Conservation (phyloP, 176 grass and related monocot species). For the Thinopyrum elongatum region DNA sequence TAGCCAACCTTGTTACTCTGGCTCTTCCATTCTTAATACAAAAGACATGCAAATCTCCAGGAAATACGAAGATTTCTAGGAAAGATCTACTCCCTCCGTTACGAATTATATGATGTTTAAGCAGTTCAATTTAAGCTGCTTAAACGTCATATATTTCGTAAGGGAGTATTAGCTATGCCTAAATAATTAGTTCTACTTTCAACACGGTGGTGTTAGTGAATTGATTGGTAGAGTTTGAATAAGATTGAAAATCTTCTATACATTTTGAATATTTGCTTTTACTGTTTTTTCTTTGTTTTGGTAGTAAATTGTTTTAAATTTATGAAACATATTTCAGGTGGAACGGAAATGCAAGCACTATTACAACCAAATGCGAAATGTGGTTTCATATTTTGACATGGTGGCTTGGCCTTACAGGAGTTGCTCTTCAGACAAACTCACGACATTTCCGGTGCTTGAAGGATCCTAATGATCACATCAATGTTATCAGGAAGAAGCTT, state of each 20-base stretch:
- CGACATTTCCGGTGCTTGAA: slow-evolving; percentile 74
- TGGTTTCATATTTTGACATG: slow-evolving; percentile 79
- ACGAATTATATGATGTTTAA: too few relatives aligned
- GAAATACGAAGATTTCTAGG: too few relatives aligned
- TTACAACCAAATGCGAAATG: slow-evolving; percentile 87
- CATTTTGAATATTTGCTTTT: not conserved
- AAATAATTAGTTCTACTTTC: not conserved
- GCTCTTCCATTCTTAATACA: too few relatives aligned
- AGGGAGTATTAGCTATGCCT: not conserved
- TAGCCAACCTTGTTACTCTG: too few relatives aligned
- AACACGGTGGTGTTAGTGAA: not conserved
- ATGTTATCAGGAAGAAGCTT: slow-evolving; percentile 68
- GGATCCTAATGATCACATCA: slow-evolving; percentile 83
- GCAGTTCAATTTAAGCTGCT: too few relatives aligned
- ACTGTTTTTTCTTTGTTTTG: not conserved
- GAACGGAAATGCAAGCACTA: slow-evolving; percentile 92
- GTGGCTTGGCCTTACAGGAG: slow-evolving; percentile 39
- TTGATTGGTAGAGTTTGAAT: slow-evolving; percentile 7
- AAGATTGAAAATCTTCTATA: slow-evolving; percentile 24
- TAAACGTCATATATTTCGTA: too few relatives aligned
- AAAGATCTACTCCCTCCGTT: too few relatives aligned
- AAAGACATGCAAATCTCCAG: too few relatives aligned
- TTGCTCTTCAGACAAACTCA: slow-evolving; percentile 67
- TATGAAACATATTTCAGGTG: slow-evolving; percentile 55
- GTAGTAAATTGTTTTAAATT: slow-evolving; percentile 19